Evolutionary conservation across 768 basidiomycete species (phyloP), one percentile per base, ranked within the genome.

Genomic region (Boletellus ananas): DNA sequence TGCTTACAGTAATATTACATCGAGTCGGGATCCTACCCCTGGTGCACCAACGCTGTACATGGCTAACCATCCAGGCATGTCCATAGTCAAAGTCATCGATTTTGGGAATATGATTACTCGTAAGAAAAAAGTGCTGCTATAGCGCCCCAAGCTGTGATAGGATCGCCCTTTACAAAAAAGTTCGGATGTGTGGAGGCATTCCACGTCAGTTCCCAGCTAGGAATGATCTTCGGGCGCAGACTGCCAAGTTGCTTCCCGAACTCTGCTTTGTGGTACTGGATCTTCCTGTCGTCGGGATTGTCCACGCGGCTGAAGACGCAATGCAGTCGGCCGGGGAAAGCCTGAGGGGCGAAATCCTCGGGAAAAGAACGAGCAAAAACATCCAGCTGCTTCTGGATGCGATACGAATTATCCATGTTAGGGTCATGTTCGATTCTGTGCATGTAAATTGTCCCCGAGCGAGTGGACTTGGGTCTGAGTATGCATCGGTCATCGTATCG

Each of bases 401-500:
- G 20, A 23, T 4, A 29, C 27, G 6, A 2, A 3, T 17, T 11
- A 0, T 5, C 25, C 12, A 8, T 0, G 2, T 0, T 0, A 11
- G 45, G 51, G 20, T 49, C 20, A 6, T 7, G 34, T 21, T 49
- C 60, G 17, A 62, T 3, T 33, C 42, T 42, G 42, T 56, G 49
- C 54, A 59, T 7, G 35, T 61, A 61, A 17, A 61, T 54, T n/a
- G 10, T 49, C 31, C 60, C 60, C 0, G 23, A 12, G 17, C 27
- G 40, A 13, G 49, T 49, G 23, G 51, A 49, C 29, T 6, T 51
- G 16, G 18, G 49, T 38, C 60, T 61, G 21, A n/a, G n/a, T n/a
- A 21, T 40, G 23, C 14, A 17, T 58, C 1, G 3, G 43, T 23
- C 33, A 23, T 18, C 1, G 12, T 34, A 14, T 11, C 16, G 3